Conservation (phyloP, 2,329 filamentous ascomycete genomes). For the Colletotrichum caudatum region DNA sequence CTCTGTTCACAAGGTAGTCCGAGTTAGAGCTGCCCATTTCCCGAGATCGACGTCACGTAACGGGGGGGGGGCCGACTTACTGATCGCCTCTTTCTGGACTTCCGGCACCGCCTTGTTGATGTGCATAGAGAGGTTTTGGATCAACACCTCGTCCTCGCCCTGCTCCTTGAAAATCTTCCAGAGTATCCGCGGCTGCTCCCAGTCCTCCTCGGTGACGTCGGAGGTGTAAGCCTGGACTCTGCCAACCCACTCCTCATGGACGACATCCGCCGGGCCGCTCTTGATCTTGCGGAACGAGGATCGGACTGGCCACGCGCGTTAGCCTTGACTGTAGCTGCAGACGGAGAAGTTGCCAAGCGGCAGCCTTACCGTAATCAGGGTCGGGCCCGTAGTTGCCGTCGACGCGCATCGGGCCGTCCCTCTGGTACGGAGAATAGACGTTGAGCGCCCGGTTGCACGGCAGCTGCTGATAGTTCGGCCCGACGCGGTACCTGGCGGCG, state of each 20-base stretch:
- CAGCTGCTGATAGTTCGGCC: conserved; percentile 63
- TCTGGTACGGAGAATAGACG: conserved; percentile 46
- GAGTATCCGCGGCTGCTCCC: conserved; percentile 18
- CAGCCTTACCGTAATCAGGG: conserved; percentile 43
- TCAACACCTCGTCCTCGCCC: conserved; percentile 9
- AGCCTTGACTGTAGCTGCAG: conserved; percentile 43
- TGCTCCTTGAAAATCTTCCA: conserved; percentile 25
- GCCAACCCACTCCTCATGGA: conserved; percentile 25
- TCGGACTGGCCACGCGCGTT: conserved; percentile 46
- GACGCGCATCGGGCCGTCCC: conserved; percentile 45
- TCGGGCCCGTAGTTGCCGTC: conserved; percentile 48
- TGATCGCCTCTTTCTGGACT: conserved; percentile 14
- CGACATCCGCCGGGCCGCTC: conserved; percentile 5
- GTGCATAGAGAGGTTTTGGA: conserved; percentile 17
- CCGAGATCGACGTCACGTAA: background rate
- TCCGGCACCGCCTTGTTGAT: conserved; percentile 12
- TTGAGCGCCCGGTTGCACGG: conserved; percentile 49
- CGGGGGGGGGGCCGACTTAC: background rate
- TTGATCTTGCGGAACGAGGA: conserved; percentile 29
- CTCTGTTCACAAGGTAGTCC: background rate
- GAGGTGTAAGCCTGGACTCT: conserved; percentile 13
- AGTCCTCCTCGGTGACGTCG: conserved; percentile 26
- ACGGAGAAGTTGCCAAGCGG: background rate
- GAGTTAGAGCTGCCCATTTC: background rate
- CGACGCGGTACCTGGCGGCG: conserved; percentile 64